These are phyloP conservation scores for Seiridium cupressi DNA, from an alignment of 2,329 filamentous ascomycete species.

Conservation along the genomic window DNA sequence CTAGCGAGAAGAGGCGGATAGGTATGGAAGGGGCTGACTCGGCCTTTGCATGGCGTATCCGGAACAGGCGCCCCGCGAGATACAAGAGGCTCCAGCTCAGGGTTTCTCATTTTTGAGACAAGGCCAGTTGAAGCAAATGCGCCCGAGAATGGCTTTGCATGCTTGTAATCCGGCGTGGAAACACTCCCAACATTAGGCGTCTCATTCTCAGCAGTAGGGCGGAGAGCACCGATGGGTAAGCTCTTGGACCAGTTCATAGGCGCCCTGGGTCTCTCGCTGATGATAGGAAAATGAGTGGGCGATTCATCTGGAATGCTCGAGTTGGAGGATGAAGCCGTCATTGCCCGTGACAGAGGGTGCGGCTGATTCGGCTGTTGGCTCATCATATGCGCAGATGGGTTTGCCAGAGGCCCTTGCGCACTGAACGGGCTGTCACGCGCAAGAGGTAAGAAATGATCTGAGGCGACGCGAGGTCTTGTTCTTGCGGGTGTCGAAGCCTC, in stretches of 20 bases:
- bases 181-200: constrained; percentile 37
- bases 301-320: constrained; percentile 73
- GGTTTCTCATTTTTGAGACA: constrained; percentile 86
- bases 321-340: constrained; percentile 83
- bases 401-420: constrained; percentile 48
- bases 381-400: constrained; percentile 50
- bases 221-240: constrained; percentile 48
- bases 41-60: constrained; percentile 94
- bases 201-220: constrained; percentile 20
- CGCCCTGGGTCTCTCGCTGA: constrained; percentile 49
- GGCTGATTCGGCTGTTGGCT: constrained; percentile 52
- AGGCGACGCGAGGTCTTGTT: constrained; percentile 70
- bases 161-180: constrained; percentile 76
- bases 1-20: constrained; percentile 59
- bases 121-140: constrained; percentile 94
- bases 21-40: constrained; percentile 66
- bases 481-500: constrained; percentile 58
- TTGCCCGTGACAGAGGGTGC: constrained; percentile 81
- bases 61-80: constrained; percentile 66
- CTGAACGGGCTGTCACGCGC: constrained; percentile 66
- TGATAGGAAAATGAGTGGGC: constrained; percentile 59
- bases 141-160: constrained; percentile 72
- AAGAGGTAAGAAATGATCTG: constrained; percentile 74
- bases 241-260: constrained; percentile 68
- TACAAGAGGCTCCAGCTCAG: constrained; percentile 61